Base-by-base conservation (phyloP, 441 rosid genomes). In the Bruguiera hainesii region DNA sequence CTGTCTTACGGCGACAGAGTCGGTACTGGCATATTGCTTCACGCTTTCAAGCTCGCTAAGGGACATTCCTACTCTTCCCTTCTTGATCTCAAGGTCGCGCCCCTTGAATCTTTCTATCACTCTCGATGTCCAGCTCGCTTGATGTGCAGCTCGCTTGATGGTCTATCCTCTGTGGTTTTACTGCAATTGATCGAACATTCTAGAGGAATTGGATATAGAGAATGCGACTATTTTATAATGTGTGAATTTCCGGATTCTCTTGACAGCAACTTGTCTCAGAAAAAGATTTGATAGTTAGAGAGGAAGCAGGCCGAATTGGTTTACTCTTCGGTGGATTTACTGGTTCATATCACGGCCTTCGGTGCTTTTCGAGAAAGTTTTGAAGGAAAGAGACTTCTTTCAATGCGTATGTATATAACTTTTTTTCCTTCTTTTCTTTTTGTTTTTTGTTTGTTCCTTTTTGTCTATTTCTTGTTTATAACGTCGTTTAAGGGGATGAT, bases 191-290 rank as follows among this genome's bases (percentile, higher is more conserved):
- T 37, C 11, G 9, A 35, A 35, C 39, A 8, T 37, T 37, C 3
- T 39, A 39, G 16, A 11, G 48, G 4, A 39, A 39, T 13, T 39
- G 48, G 48, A 13, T 42, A 42, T 42, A 42, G 18, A 42, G 16
- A 11, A 42, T 42, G 18, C 48, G 15, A 3, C 48, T 42, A 3
- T 42, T 42, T 42, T 42, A 42, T 42, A 42, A 42, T 42, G 4
- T 7, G 26, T 9, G 57, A 53, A 53, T 9, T 39, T 51, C 20
- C 69, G 74, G 55, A 3, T 31, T 50, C 60, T 78, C 58, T 62
- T 78, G 74, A 73, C 94, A 95, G 99, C 98, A 90, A 96, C 91
- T 96, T 69, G 99, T 96, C 1, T 92, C 99, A 3, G 99, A 92
- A 87, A 90, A 83, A 70, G 97, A 95, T 87, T 79, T 92, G 79